Conservation (phyloP, 352 stramenopile genomes). For the Detonula confervacea region DNA sequence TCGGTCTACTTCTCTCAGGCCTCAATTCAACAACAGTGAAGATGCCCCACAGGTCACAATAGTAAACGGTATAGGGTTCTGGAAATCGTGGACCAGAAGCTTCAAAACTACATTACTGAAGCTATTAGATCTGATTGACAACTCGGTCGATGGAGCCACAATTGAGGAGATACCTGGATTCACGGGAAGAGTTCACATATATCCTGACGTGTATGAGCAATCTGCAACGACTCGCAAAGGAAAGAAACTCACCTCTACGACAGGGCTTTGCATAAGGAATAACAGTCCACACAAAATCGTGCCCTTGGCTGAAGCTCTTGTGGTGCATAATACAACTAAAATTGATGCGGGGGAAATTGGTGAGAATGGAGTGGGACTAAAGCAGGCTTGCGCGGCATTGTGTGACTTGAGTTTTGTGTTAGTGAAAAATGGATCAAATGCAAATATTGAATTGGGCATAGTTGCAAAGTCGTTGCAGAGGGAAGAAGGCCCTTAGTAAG, state of each 20-base stretch:
- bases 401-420: constrained; percentile 51
- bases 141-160: constrained; percentile 46
- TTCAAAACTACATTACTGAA: constrained; percentile 50
- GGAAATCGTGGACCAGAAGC: constrained; percentile 47
- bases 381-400: constrained; percentile 59
- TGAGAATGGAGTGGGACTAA: constrained; percentile 62
- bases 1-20: not conserved
- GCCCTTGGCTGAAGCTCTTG: not conserved
- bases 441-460: constrained; percentile 36
- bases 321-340: not conserved
- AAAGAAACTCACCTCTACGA: constrained; percentile 4
- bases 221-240: not conserved
- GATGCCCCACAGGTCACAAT: not conserved
- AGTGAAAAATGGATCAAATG: constrained; percentile 5
- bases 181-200: not conserved
- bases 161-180: not conserved
- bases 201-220: not conserved
- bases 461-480: constrained; percentile 47
- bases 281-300: not conserved
- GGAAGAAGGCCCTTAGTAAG: constrained; percentile 37
- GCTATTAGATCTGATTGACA: constrained; percentile 59
- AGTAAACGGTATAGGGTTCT: constrained; percentile 56
- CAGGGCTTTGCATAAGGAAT: constrained; percentile 1
- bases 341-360: constrained; percentile 34
- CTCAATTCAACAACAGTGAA: constrained; percentile 2